phyloP scores from a whole-genome alignment of 2,329 filamentous ascomycete genomes.

The Plectosphaerella sp. region DNA sequence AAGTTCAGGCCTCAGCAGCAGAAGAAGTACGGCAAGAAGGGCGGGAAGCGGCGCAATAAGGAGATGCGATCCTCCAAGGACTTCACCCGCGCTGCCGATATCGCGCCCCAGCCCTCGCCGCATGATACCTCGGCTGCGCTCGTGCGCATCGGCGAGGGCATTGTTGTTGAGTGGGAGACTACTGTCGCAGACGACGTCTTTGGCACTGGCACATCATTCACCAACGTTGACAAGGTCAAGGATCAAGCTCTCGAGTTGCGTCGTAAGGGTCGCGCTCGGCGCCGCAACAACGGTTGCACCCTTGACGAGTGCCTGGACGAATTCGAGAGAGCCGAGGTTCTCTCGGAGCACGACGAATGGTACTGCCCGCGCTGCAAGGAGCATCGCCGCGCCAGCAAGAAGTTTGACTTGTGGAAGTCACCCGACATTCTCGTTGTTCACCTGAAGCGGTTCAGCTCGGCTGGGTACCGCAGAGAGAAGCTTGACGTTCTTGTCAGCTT shows the following conservation, averaged over 20 bases:
- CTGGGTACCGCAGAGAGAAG: conserved; percentile 80
- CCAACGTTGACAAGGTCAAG: conserved; percentile 45
- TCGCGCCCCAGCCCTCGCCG: conserved; percentile 18
- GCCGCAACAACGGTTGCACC: conserved; percentile 60
- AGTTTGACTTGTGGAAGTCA: conserved; percentile 93
- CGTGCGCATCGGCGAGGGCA: conserved; percentile 75
- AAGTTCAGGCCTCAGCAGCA: conserved; percentile 35
- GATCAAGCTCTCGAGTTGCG: conserved; percentile 62
- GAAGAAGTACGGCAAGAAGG: conserved; percentile 45
- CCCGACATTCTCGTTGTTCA: conserved; percentile 95
- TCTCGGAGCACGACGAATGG: conserved; percentile 96
- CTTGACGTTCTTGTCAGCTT: conserved; percentile 89
- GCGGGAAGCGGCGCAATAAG: conserved; percentile 42
- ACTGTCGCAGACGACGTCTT: conserved; percentile 71
- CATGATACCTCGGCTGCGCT: conserved; percentile 46
- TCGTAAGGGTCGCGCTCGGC: conserved; percentile 58
- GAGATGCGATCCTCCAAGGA: conserved; percentile 16
- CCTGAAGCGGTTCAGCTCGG: conserved; percentile 90
- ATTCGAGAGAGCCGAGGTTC: conserved; percentile 87
- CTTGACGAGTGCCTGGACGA: conserved; percentile 91
- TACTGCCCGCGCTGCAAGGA: conserved; percentile 96
- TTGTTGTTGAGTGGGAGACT: conserved; percentile 81
- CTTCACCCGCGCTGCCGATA: conserved; percentile 24
- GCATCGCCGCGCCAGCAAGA: conserved; percentile 87
- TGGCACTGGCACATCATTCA: conserved; percentile 56